Percentiles rank a stretch among this genome's conserved stretches.
Conservation (phyloP, 1,284 basidiomycete species). For the Ganoderma meredithae region DNA sequence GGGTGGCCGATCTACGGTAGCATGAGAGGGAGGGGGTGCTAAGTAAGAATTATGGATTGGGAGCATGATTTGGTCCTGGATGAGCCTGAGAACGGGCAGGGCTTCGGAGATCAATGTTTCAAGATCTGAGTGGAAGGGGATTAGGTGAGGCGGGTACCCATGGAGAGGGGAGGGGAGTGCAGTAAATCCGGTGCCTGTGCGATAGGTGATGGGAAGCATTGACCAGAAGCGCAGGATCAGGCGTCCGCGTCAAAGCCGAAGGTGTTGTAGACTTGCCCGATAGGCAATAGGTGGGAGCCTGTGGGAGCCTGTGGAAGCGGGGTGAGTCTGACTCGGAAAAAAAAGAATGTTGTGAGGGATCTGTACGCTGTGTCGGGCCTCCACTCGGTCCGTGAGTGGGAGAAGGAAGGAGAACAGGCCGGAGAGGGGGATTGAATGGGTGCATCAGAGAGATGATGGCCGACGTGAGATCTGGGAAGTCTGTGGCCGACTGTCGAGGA, state of each 20-base stretch:
- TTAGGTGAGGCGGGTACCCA: not conserved
- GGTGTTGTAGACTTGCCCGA: not conserved
- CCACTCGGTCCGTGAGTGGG: not conserved
- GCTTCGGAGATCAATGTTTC: not conserved
- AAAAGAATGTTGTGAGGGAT: not conserved
- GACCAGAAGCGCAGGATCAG: not conserved
- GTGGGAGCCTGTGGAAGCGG: too few species aligned
- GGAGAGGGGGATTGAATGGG: not conserved
- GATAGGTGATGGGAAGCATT: not conserved
- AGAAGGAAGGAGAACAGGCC: not conserved
- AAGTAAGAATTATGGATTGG: not conserved
- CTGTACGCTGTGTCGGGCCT: not conserved
- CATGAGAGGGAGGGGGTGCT: not conserved
- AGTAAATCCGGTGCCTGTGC: conserved; percentile 1
- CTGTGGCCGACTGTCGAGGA: not conserved
- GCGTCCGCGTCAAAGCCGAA: not conserved
- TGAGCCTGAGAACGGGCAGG: not conserved
- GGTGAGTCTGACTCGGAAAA: not conserved
- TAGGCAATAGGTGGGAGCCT: too few species aligned
- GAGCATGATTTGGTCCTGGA: not conserved
- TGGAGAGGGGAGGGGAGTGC: not conserved
- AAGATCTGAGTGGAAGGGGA: not conserved
- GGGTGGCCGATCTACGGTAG: not conserved
- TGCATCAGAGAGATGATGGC: conserved; percentile 3
- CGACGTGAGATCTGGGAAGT: not conserved